phyloP scores from a whole-genome alignment of 2,329 filamentous ascomycete species.

The Lasiodiplodia citricola region DNA sequence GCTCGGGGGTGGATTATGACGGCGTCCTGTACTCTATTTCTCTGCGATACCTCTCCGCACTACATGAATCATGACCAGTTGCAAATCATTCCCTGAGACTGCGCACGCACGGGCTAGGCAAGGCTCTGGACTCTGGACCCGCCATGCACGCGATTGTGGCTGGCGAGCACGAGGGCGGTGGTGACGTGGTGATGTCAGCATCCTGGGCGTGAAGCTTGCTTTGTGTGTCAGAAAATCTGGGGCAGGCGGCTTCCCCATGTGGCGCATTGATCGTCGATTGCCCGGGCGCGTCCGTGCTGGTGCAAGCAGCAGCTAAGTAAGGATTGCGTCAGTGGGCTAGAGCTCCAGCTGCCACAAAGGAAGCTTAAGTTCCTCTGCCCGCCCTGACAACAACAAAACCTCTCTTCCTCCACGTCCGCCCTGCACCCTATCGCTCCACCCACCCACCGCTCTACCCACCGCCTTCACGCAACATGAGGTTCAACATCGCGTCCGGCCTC shows the following conservation, averaged over 20 bases:
- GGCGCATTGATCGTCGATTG: conserved; percentile 19
- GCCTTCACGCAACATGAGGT: conserved; percentile 68
- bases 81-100: neutral
- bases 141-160: conserved; percentile 11
- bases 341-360: conserved; percentile 24
- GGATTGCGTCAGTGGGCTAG: conserved; percentile 21
- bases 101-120: neutral
- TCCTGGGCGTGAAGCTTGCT: conserved; percentile 8
- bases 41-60: conserved; percentile 12
- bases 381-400: neutral
- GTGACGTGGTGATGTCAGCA: conserved; percentile 24
- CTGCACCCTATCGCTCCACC: conserved; percentile 4
- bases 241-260: conserved; percentile 4
- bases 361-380: conserved; percentile 22
- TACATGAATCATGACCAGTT: conserved; percentile 13
- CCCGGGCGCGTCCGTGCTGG: conserved; percentile 1
- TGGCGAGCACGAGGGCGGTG: neutral
- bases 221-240: conserved; percentile 7
- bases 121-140: neutral
- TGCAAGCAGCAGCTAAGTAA: neutral
- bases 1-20: neutral
- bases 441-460: conserved; percentile 29
- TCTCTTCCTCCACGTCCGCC: conserved; percentile 24
- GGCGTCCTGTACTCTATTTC: conserved; percentile 11
- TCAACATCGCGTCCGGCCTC: conserved; percentile 70